A percentile compares a stretch with the other conserved stretches of the same genome.
phyloP scores from a whole-genome alignment of 139 green algal species.

The Eudorina sp. region DNA sequence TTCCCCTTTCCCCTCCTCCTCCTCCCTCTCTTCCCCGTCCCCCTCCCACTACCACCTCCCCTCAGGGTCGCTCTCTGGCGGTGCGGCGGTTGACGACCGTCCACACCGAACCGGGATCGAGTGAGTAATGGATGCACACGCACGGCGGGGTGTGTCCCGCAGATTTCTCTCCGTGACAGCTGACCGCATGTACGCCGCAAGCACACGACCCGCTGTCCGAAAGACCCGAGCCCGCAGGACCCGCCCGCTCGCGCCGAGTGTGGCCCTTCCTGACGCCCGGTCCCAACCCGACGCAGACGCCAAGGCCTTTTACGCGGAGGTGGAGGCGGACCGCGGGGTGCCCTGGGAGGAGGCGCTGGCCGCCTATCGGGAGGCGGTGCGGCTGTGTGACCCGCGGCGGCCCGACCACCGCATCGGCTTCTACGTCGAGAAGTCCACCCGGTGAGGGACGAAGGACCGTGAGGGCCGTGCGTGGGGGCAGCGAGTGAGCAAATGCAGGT shows the following conservation, averaged over 20 bases:
- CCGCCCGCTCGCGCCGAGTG: too few species aligned
- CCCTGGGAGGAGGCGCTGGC: slow-evolving; percentile 8
- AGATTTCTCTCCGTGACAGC: too few species aligned
- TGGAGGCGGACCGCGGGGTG: slow-evolving; percentile 44
- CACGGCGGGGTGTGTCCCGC: too few species aligned
- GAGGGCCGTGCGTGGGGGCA: too few species aligned
- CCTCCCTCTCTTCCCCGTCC: background rate
- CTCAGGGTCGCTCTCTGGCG: background rate
- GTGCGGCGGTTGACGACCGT: background rate
- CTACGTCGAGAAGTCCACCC: slow-evolving; percentile 1
- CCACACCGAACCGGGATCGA: background rate
- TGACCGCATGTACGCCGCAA: too few species aligned
- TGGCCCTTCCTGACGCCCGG: too few species aligned
- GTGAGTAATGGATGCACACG: background rate
- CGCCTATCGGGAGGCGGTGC: background rate
- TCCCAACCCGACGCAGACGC: slow-evolving; percentile 1
- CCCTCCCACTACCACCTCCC: background rate
- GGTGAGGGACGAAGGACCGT: too few species aligned
- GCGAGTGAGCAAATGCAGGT: too few species aligned
- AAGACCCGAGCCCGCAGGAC: too few species aligned
- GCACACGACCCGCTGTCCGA: too few species aligned
- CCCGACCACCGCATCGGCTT: slow-evolving; percentile 20
- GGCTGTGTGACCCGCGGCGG: background rate
- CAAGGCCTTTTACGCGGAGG: slow-evolving; percentile 13
- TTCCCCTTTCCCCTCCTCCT: background rate